Percentiles rank a stretch among this genome's conserved stretches.
Evolutionary conservation across 176 grass and related monocot genomes (phyloP).

Genomic region (Hsuehochloa calcarea): DNA sequence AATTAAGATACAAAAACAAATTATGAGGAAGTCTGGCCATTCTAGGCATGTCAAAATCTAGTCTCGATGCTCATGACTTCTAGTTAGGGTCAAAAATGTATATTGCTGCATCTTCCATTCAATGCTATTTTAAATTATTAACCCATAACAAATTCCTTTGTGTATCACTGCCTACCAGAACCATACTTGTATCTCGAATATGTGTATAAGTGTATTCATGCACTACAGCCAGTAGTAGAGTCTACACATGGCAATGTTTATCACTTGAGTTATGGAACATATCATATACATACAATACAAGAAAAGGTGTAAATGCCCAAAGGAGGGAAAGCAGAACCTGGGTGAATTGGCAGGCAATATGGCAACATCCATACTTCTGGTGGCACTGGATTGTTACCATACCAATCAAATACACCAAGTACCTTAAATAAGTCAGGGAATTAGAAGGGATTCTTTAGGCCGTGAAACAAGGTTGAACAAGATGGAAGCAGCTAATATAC

Average conservation of each 20-base stretch:
- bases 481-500: slow-evolving; percentile 19
- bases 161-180: not conserved
- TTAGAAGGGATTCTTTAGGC: slow-evolving; percentile 20
- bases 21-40: not conserved
- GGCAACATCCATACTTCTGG: slow-evolving; percentile 94
- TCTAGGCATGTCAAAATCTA: not conserved
- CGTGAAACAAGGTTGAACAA: slow-evolving; percentile 9
- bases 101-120: not conserved
- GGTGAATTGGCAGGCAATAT: slow-evolving; percentile 81
- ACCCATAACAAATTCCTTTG: not conserved
- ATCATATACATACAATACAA: not conserved
- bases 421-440: slow-evolving; percentile 55
- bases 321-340: slow-evolving; percentile 47
- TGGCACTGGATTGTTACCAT: slow-evolving; percentile 88
- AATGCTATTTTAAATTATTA: not conserved
- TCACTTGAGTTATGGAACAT: not conserved
- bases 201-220: not conserved
- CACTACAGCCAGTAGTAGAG: not conserved
- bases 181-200: not conserved
- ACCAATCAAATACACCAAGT: slow-evolving; percentile 97
- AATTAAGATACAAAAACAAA: not conserved
- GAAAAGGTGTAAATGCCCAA: not conserved
- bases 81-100: not conserved
- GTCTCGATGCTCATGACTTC: not conserved
- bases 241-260: not conserved